Percentiles rank a stretch among this genome's conserved stretches.
These are phyloP conservation scores for Phytophthora aleatoria DNA, from an alignment of 352 stramenopile species.

Conservation along the genomic window DNA sequence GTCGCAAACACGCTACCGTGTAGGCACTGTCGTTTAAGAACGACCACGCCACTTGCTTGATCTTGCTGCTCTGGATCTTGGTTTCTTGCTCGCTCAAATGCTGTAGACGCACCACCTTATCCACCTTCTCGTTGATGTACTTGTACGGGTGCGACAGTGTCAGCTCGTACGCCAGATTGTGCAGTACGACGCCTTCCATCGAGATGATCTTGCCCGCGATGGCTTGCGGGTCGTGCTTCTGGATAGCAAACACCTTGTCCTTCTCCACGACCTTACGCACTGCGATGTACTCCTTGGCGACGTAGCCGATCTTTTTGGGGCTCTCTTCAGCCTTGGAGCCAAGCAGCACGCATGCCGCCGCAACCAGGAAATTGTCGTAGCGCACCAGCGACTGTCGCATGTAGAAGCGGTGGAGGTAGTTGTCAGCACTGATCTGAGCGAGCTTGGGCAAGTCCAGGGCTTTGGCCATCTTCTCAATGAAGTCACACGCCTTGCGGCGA, in stretches of 20 bases:
- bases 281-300: constrained; percentile 77
- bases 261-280: constrained; percentile 72
- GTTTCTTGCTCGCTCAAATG: constrained; percentile 51
- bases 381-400: constrained; percentile 84
- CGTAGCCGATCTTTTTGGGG: constrained; percentile 77
- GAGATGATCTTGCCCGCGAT: constrained; percentile 79
- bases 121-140: constrained; percentile 88
- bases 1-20: constrained; percentile 81
- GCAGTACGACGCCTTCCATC: constrained; percentile 85
- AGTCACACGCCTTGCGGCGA: constrained; percentile 78
- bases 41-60: constrained; percentile 88
- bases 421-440: constrained; percentile 81
- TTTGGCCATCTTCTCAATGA: constrained; percentile 88
- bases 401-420: constrained; percentile 90
- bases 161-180: constrained; percentile 85
- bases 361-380: constrained; percentile 88
- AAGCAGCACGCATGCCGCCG: constrained; percentile 80
- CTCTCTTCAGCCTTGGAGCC: constrained; percentile 87
- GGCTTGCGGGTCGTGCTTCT: constrained; percentile 75
- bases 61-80: constrained; percentile 73
- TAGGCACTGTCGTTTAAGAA: constrained; percentile 91
- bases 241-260: constrained; percentile 78
- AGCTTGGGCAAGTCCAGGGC: constrained; percentile 80
- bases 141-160: constrained; percentile 87
- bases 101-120: constrained; percentile 76